These are phyloP conservation scores for Rutidosis leptorrhynchoides DNA, from an alignment of 129 eudicot genomes.

Conservation along the genomic window DNA sequence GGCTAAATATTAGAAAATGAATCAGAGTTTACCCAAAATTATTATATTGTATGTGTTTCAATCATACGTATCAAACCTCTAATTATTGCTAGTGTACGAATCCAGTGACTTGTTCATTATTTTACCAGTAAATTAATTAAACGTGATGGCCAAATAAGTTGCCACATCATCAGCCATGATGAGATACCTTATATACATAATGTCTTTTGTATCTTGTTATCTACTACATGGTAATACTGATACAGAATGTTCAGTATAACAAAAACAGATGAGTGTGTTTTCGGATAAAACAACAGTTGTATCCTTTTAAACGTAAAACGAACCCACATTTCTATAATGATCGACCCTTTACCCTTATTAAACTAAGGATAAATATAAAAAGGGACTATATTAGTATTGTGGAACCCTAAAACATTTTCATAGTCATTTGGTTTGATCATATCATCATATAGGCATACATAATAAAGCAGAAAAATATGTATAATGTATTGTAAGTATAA, in stretches of 20 bases:
- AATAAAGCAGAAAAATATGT: not conserved
- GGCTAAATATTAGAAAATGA: not conserved
- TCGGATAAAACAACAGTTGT: not conserved
- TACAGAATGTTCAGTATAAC: no score
- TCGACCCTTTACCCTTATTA: not conserved
- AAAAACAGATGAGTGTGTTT: no score
- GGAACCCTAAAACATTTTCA: conserved; percentile 19
- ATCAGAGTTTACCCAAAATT: no score
- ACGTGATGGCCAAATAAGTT: not conserved
- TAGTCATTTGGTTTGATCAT: not conserved
- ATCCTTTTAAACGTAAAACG: not conserved
- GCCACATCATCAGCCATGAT: not conserved
- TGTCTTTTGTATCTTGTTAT: no score
- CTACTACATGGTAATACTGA: no score
- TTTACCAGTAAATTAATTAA: not conserved
- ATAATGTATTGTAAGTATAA: not conserved
- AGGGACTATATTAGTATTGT: not conserved
- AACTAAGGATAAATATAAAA: not conserved
- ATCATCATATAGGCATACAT: not conserved
- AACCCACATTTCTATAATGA: not conserved
- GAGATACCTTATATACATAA: not conserved
- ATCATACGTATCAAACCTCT: not conserved
- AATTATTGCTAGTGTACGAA: not conserved
- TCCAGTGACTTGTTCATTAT: not conserved
- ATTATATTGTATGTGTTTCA: not conserved